Evolutionary conservation across 164 flowering plant genomes (phyloP), one percentile per base, ranked within the genome.

Genomic region (Pachysandra terminalis): DNA sequence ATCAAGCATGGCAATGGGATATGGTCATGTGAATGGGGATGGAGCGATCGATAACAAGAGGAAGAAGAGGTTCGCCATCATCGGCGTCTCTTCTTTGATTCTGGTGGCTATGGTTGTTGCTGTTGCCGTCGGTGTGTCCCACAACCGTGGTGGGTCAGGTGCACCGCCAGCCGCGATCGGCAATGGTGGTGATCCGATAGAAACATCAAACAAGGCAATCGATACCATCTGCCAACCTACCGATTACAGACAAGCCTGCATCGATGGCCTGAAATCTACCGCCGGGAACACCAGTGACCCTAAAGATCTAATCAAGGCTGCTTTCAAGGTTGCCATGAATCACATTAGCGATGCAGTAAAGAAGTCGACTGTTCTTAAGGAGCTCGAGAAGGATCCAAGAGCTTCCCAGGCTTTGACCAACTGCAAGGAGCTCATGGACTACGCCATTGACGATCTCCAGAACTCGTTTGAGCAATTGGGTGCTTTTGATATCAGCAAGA

Each of bases 71-170:
- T 13, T 78, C 25, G 79, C 77, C 51, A 55, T 84, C 9, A 72
- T 82, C 1, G 80, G 75, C 14, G 73, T 82, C 9, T 77, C 85
- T 21, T 73, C 85, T 9, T 23, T 86, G 6, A 9, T 85, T 51
- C 69, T 87, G 37, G 84, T 90, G 51, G 89, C 90, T 26, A 77
- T 84, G 86, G 84, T 84, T 51, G 88, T 82, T 9, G 88, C 83
- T 0, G 85, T 83, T 45, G 68, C 84, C 0, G 80, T 82, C 2
- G 77, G 78, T 1, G 79, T 79, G 41, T 66, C 37, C 61, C 51
- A 27, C 28, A 28, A 58, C 40, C 25, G 26, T 28, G 19, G 24
- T 13, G 4, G 27, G 12, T 2, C 32, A 19, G 27, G 12, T 9
- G 45, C 3, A 6, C 14, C 68, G 0, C 54, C 17, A 13, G 4